Base-by-base conservation (phyloP, 768 basidiomycete species). In the Boletus rubescentipes region DNA sequence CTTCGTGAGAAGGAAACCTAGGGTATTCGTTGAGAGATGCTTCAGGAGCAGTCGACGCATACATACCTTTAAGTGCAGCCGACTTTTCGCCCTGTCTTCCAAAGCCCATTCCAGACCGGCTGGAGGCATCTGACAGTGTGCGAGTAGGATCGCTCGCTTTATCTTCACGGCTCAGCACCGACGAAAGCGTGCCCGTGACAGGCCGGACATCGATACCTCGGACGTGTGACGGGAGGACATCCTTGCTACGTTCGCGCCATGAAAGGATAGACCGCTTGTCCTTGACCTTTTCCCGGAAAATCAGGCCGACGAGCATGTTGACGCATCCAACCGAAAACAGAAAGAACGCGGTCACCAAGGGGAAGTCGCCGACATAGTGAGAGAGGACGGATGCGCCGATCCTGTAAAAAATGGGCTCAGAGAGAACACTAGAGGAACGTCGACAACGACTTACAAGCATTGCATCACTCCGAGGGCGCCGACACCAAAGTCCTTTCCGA, bases 381-480 rank as follows among this genome's bases (percentile, higher is more conserved):
- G 26, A 86, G 56, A 89, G 83, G 49, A 87, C 79, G 50, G 84
- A 80, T 0, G 86, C 85, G 4, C 85, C 84, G 59, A 87, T 80
- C 9, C 85, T 86, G 38, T 29, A 40, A 15, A 16, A 21, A 14
- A 12, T 18, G 20, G 6, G 41, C 8, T 61, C 14, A 48, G 32
- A 40, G 42, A 39, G 18, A 41, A 43, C 10, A 38, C 14, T 2
- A 18, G 9, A 20, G 11, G n/a, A 23, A 20, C n/a, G 21, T 5
- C 9, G 21, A 23, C 4, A 42, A 30, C 10, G 5, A 76, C 85
- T 65, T 67, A 89, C 86, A 94, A 76, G 74, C 84, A 82, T 72
- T 96, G 88, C 74, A 95, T 89, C 53, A 92, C 82, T 16, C 94
- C 94, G 16, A 96, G 79, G 18, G 91, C 83, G 36, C 93, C 94